Base-by-base conservation (phyloP, 805 yeast genomes). In the Kazachstania psychrophila region DNA sequence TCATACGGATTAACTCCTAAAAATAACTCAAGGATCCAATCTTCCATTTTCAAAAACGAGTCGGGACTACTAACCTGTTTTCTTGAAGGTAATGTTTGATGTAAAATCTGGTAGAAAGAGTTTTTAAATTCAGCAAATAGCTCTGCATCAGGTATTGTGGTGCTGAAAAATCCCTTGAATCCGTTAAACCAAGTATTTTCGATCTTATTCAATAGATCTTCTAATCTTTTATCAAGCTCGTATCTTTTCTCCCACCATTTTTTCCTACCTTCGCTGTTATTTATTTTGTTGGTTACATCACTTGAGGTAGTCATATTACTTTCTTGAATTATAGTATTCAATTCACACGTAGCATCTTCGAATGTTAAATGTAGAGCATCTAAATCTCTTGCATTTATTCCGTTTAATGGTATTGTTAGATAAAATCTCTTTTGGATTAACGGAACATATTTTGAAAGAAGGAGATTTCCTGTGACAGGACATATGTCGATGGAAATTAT, bases 191-290 rank as follows among this genome's bases (percentile, higher is more conserved):
- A 84, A 38, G 64, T 61, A 16, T 56, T 54, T 37, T 85, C 89
- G 7, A 84, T 69, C 23, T 64, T 63, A 1, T 54, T 48, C n/a
- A 89, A 52, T n/a, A 87, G 56, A 2, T 55, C 56, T 27, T 68
- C 55, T 36, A 89, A 51, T 32, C 69, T 57, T 8, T 62, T 54
- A 54, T 89, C 96, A 13, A 87, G 61, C 0, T 56, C 59, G 38
- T 72, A 73, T 33, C 96, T 62, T 20, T 63, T 61, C 28, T 68
- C 66, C 95, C 96, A 92, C 96, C 96, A 89, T 6, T 61, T 44
- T 31, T 68, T 69, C 34, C 86, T 66, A 22, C 77, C 80, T 28
- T 75, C 79, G 31, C 70, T 66, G 0, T 85, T 68, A 3, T 52
- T 62, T 2, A 82, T 72, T 1, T 48, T 51, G 0, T 73, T 62